Conservation (phyloP, 2,329 filamentous ascomycete genomes). For the Nigrospora osmanthi region DNA sequence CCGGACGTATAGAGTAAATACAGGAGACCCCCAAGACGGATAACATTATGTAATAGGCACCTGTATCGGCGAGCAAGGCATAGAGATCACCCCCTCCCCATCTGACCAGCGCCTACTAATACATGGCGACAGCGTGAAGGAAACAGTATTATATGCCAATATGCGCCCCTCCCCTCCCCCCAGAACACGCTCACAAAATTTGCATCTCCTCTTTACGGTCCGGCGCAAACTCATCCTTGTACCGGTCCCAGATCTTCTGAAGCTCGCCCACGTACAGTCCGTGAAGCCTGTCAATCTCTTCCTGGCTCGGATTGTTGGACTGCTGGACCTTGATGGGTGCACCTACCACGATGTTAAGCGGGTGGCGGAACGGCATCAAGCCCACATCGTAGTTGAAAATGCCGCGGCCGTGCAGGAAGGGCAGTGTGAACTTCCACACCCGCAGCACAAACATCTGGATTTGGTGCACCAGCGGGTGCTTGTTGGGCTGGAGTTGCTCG, state of each 20-base stretch:
- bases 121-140: too few species aligned
- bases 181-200: constrained; percentile 34
- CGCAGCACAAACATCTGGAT: constrained; percentile 80
- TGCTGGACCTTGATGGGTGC: constrained; percentile 65
- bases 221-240: constrained; percentile 68
- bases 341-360: constrained; percentile 85
- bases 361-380: constrained; percentile 83
- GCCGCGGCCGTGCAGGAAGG: constrained; percentile 81
- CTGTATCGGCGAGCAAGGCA: too few species aligned
- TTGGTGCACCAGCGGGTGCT: constrained; percentile 72
- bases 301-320: constrained; percentile 56
- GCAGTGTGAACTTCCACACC: constrained; percentile 84
- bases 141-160: too few species aligned
- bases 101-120: too few species aligned
- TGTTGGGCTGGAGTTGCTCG: constrained; percentile 72
- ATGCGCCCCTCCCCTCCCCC: too few species aligned
- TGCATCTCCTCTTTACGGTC: constrained; percentile 57
- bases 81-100: too few species aligned
- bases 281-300: constrained; percentile 77
- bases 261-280: constrained; percentile 69
- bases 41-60: too few species aligned
- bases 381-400: constrained; percentile 98
- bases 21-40: too few species aligned
- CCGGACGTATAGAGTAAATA: too few species aligned
- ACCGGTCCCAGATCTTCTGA: constrained; percentile 63